phyloP scores from a whole-genome alignment of 768 basidiomycete species.

The Amanita jacksonii region DNA sequence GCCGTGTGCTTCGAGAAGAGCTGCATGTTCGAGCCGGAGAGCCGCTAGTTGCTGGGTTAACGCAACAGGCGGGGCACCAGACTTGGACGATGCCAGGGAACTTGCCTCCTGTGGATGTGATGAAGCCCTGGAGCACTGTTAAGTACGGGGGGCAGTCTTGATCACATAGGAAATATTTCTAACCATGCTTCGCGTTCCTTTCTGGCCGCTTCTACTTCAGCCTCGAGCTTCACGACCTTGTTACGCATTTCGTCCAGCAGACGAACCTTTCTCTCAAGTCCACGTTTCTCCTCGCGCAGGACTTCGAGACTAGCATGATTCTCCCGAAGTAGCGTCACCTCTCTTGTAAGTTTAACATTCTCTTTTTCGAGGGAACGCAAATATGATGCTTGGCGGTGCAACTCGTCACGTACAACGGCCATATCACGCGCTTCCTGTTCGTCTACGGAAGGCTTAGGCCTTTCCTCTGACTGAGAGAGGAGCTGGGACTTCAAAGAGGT shows the following conservation, averaged over 20 bases:
- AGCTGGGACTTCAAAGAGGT: constrained; percentile 21
- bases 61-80: constrained; percentile 22
- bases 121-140: not conserved
- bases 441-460: constrained; percentile 33
- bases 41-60: constrained; percentile 48
- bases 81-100: not conserved
- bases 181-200: constrained; percentile 52
- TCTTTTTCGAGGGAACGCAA: constrained; percentile 48
- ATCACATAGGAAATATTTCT: not conserved
- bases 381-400: constrained; percentile 56
- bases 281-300: constrained; percentile 63
- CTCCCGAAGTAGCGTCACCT: constrained; percentile 45
- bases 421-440: constrained; percentile 44
- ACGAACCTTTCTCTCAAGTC: constrained; percentile 43
- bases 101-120: constrained; percentile 6
- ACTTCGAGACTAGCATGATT: constrained; percentile 57
- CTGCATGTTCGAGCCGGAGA: constrained; percentile 53
- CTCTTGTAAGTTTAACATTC: constrained; percentile 45
- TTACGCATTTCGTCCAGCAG: constrained; percentile 46
- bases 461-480: constrained; percentile 35
- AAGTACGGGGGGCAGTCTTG: not conserved
- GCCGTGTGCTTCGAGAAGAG: constrained; percentile 60
- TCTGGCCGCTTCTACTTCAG: constrained; percentile 51
- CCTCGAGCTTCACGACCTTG: constrained; percentile 48
- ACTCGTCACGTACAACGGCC: constrained; percentile 55